These are phyloP conservation scores for Syzygium aqueum DNA, from an alignment of 345 rosid species.

Conservation along the genomic window DNA sequence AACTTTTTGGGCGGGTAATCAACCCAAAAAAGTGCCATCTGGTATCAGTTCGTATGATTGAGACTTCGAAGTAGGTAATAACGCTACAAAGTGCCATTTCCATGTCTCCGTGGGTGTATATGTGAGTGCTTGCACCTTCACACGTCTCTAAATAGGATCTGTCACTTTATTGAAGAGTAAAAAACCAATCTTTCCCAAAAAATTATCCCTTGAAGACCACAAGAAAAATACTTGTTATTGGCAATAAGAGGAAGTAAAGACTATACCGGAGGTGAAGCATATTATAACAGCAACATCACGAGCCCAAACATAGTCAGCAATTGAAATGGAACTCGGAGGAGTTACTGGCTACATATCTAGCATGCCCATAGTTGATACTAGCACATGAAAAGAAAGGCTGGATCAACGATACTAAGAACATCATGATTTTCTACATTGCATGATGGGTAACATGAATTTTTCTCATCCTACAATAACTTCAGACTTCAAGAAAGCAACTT, in stretches of 20 bases:
- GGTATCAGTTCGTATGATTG: neutral
- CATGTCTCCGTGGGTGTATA: neutral
- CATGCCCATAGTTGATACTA: conserved; percentile 42
- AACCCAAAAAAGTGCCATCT: neutral
- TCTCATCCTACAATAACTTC: neutral
- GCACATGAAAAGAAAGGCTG: neutral
- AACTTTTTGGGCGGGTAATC: too few species aligned
- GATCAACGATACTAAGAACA: neutral
- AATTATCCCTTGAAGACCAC: neutral
- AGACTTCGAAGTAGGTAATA: neutral
- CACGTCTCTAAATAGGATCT: neutral
- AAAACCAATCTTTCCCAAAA: neutral
- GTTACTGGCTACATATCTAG: neutral
- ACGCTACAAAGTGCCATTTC: neutral
- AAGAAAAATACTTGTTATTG: neutral
- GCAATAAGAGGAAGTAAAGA: neutral
- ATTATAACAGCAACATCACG: conserved; percentile 59
- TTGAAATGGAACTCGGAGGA: neutral
- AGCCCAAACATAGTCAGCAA: conserved; percentile 39
- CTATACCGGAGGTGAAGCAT: conserved; percentile 73
- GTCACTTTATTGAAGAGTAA: neutral
- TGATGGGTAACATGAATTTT: neutral
- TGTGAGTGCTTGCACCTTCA: neutral
- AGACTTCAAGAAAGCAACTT: conserved; percentile 4
- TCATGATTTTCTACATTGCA: neutral